A percentile compares a stretch with the other conserved stretches of the same genome.
Evolutionary conservation across 2,329 filamentous ascomycete species (phyloP).

Genomic region (Teratosphaeriaceae sp.): DNA sequence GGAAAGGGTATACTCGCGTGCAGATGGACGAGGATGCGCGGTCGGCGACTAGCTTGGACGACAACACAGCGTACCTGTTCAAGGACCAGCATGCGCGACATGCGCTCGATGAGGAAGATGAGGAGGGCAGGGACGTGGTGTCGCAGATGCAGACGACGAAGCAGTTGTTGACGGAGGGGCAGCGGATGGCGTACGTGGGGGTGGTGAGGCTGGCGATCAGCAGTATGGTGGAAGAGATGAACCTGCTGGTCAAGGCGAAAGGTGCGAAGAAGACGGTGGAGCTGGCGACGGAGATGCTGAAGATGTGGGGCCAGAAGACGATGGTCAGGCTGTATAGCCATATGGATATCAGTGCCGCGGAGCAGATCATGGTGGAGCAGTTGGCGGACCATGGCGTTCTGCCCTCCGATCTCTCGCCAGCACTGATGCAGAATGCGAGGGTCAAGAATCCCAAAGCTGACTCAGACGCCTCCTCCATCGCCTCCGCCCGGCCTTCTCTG

Average conservation of each 20-base stretch:
- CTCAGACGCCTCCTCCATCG: conserved; percentile 11
- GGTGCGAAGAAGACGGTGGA: conserved; percentile 65
- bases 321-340: conserved; percentile 92
- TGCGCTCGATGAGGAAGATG: conserved; percentile 57
- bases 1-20: conserved; percentile 93
- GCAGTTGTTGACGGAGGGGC: conserved; percentile 86
- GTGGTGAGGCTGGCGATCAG: conserved; percentile 75
- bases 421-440: conserved; percentile 83
- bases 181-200: conserved; percentile 93
- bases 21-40: conserved; percentile 90
- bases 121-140: conserved; percentile 69
- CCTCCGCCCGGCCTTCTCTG: conserved; percentile 28
- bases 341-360: conserved; percentile 88
- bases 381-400: conserved; percentile 86
- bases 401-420: conserved; percentile 73
- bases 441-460: conserved; percentile 68
- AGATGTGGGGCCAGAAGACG: conserved; percentile 98
- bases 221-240: conserved; percentile 64
- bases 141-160: conserved; percentile 95
- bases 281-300: conserved; percentile 66
- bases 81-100: conserved; percentile 60
- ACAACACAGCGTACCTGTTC: conserved; percentile 94
- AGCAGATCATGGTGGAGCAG: conserved; percentile 99
- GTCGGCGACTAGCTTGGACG: conserved; percentile 92
- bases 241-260: conserved; percentile 55